A percentile compares a stretch with the other conserved stretches of the same genome.
phyloP scores from a whole-genome alignment of 2,329 filamentous ascomycete genomes.

The Penicillium thymicola region DNA sequence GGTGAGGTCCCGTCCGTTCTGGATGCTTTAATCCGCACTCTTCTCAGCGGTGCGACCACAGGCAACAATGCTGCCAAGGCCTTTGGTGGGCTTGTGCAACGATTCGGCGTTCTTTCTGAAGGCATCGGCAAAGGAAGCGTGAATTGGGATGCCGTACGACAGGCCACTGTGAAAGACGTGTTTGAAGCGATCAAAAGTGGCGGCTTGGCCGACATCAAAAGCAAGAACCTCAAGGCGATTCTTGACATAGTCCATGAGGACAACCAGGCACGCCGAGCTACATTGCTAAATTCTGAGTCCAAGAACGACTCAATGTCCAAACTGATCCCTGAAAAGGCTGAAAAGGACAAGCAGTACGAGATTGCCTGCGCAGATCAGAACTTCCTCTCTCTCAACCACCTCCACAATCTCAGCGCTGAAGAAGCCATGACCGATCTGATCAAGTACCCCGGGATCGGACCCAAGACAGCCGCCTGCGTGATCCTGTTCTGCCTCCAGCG shows the following conservation, averaged over 20 bases:
- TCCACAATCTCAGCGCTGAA: conserved; percentile 54
- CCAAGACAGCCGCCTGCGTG: conserved; percentile 65
- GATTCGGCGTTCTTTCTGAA: conserved; percentile 60
- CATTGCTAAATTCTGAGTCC: conserved; percentile 46
- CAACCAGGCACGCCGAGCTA: conserved; percentile 57
- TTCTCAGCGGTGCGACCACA: conserved; percentile 60
- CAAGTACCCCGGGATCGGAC: conserved; percentile 61
- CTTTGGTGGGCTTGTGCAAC: conserved; percentile 61
- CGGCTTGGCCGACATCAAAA: conserved; percentile 69
- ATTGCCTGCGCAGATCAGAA: conserved; percentile 56
- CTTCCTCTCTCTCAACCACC: conserved; percentile 62
- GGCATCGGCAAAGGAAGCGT: conserved; percentile 69
- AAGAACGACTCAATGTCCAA: conserved; percentile 29
- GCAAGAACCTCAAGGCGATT: conserved; percentile 68
- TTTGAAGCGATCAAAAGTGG: conserved; percentile 66
- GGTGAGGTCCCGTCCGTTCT: conserved; percentile 64
- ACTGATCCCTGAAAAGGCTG: conserved; percentile 35
- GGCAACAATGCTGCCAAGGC: conserved; percentile 62
- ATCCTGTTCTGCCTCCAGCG: conserved; percentile 62
- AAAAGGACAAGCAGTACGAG: conserved; percentile 55
- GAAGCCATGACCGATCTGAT: conserved; percentile 58
- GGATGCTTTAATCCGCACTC: conserved; percentile 61
- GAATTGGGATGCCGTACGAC: conserved; percentile 69
- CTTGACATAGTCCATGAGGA: conserved; percentile 69
- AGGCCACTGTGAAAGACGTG: conserved; percentile 58